Evolutionary conservation across 2,329 filamentous ascomycete species (phyloP).

Genomic region (Alternaria brassicae): DNA sequence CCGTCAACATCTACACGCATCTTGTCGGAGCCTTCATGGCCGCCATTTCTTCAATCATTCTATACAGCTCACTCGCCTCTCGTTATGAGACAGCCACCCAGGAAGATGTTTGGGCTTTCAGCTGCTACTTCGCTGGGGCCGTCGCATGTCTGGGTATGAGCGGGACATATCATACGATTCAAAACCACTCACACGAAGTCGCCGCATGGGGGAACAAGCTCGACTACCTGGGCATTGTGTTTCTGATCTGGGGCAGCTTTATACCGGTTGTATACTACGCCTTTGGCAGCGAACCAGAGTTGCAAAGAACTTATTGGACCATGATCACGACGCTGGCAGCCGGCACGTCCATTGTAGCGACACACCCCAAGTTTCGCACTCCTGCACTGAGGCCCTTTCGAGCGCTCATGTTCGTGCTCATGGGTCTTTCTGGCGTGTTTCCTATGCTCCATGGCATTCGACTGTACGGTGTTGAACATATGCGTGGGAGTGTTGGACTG

Average conservation of each 20-base stretch:
- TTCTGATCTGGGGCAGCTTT: slow-evolving; percentile 89
- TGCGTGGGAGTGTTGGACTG: slow-evolving; percentile 78
- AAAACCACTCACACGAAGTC: slow-evolving; percentile 81
- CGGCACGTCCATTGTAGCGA: slow-evolving; percentile 78
- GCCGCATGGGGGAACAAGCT: slow-evolving; percentile 88
- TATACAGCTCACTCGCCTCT: slow-evolving; percentile 37
- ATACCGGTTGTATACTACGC: slow-evolving; percentile 76
- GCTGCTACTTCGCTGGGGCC: slow-evolving; percentile 52
- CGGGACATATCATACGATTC: slow-evolving; percentile 81
- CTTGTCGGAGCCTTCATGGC: slow-evolving; percentile 55
- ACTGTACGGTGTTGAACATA: slow-evolving; percentile 69
- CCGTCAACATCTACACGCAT: slow-evolving; percentile 76
- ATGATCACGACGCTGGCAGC: slow-evolving; percentile 79
- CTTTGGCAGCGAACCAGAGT: slow-evolving; percentile 65
- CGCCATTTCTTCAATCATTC: slow-evolving; percentile 22
- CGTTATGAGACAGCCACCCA: slow-evolving; percentile 45
- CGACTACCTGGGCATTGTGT: slow-evolving; percentile 93
- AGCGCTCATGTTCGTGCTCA: slow-evolving; percentile 85
- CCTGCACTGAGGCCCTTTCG: slow-evolving; percentile 84
- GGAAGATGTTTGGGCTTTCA: slow-evolving; percentile 49
- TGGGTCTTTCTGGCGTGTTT: slow-evolving; percentile 83
- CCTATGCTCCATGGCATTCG: slow-evolving; percentile 79
- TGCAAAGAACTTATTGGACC: slow-evolving; percentile 76
- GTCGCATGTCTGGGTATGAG: slow-evolving; percentile 57
- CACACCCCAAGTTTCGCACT: slow-evolving; percentile 83